These are phyloP conservation scores for Hippophae tibetana DNA, from an alignment of 306 rosid species.

Conservation along the genomic window DNA sequence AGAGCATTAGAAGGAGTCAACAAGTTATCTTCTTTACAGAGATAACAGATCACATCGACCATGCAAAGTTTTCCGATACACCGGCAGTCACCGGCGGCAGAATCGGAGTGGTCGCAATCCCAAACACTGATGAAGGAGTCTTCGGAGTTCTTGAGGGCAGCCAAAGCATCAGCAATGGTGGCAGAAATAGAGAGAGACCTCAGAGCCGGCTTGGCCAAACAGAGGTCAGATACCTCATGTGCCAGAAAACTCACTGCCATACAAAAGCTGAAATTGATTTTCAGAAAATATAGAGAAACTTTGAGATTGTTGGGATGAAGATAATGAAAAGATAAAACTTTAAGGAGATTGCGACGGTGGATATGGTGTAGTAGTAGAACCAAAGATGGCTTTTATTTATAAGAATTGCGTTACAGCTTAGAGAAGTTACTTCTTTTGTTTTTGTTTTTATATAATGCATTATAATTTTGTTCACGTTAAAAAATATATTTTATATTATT, in stretches of 20 bases:
- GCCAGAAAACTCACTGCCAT: constrained; percentile 87
- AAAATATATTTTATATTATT: too few species aligned
- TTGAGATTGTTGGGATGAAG: too few species aligned
- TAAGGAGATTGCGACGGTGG: too few species aligned
- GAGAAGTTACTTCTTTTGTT: too few species aligned
- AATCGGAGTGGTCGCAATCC: constrained; percentile 34
- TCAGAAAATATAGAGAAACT: too few species aligned
- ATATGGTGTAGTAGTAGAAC: too few species aligned
- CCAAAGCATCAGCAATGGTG: constrained; percentile 65
- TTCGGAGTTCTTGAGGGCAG: constrained; percentile 45
- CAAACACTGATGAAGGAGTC: constrained; percentile 78
- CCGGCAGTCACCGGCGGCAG: constrained; percentile 17
- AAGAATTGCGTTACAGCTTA: too few species aligned
- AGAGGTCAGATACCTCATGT: constrained; percentile 86
- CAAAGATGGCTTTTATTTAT: too few species aligned
- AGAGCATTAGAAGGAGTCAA: constrained; percentile 60
- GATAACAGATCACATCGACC: constrained; percentile 78
- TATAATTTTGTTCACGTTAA: too few species aligned
- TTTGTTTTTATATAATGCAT: too few species aligned
- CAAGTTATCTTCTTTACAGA: constrained; percentile 43
- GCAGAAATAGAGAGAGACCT: constrained; percentile 58
- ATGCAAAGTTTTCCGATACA: constrained; percentile 78
- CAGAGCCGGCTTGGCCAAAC: constrained; percentile 92
- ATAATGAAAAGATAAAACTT: too few species aligned
- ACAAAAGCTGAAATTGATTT: constrained; percentile 22